Evolutionary conservation across 176 grass and related monocot genomes (phyloP).

Genomic region (Rhipidocladum racemiflorum): DNA sequence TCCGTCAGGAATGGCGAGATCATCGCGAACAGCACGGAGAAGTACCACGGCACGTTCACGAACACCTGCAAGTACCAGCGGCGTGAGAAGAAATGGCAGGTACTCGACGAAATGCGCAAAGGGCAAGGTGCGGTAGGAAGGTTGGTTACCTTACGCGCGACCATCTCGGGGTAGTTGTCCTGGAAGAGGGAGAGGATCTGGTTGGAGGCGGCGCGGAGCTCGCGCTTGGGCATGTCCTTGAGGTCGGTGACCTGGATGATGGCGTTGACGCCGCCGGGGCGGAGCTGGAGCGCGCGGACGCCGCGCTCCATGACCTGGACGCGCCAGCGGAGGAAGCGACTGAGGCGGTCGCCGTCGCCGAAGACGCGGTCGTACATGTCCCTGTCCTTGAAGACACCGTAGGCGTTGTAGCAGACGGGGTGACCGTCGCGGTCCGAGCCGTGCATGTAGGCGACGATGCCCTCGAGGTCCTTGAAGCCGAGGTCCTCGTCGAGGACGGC

Average conservation of each 20-base stretch:
- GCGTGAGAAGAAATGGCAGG: not conserved
- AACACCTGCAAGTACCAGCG: slow-evolving; percentile 48
- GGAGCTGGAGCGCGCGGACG: slow-evolving; percentile 70
- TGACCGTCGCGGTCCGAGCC: slow-evolving; percentile 75
- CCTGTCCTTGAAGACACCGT: slow-evolving; percentile 74
- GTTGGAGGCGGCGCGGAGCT: slow-evolving; percentile 81
- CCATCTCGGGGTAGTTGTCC: slow-evolving; percentile 98
- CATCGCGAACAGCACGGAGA: slow-evolving; percentile 83
- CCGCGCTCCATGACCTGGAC: slow-evolving; percentile 97
- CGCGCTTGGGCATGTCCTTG: slow-evolving; percentile 90
- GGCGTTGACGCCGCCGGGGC: slow-evolving; percentile 79
- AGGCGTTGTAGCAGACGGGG: slow-evolving; percentile 96
- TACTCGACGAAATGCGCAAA: not conserved
- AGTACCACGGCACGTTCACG: slow-evolving; percentile 97
- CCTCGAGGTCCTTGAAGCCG: slow-evolving; percentile 92
- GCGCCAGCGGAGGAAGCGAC: slow-evolving; percentile 85
- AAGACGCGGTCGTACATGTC: slow-evolving; percentile 78
- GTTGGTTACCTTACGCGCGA: slow-evolving; percentile 70
- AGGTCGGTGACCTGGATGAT: slow-evolving; percentile 96
- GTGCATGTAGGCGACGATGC: slow-evolving; percentile 87
- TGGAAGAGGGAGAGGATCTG: slow-evolving; percentile 93
- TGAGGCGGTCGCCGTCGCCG: slow-evolving; percentile 71
- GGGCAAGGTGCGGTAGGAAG: not conserved
- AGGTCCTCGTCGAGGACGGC: slow-evolving; percentile 71
- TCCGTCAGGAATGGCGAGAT: slow-evolving; percentile 92